phyloP scores from a whole-genome alignment of 306 rosid genomes.

The Ormosia emarginata region DNA sequence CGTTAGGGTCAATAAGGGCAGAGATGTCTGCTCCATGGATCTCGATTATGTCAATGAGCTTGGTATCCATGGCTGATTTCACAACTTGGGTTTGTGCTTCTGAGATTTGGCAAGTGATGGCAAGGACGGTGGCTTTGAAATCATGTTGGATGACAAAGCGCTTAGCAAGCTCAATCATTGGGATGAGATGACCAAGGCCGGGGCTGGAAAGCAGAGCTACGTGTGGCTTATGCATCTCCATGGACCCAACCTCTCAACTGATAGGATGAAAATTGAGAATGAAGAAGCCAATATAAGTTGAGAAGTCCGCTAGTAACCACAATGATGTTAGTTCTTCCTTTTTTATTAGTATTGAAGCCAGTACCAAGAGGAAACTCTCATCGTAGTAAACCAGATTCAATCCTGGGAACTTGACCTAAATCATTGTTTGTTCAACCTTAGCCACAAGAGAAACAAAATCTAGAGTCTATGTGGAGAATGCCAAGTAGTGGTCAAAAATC shows the following conservation, averaged over 20 bases:
- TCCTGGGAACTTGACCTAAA: too few species aligned
- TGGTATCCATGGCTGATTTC: background rate
- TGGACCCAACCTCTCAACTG: background rate
- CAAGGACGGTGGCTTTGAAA: slow-evolving; percentile 39
- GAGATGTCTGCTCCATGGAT: slow-evolving; percentile 28
- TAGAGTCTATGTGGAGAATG: too few species aligned
- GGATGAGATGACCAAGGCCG: slow-evolving; percentile 58
- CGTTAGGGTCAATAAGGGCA: background rate
- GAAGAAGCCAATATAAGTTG: background rate
- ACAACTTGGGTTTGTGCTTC: slow-evolving; percentile 22
- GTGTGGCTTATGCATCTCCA: slow-evolving; percentile 28
- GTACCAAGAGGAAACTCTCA: too few species aligned
- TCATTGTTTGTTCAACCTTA: too few species aligned
- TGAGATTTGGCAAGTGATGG: slow-evolving; percentile 30
- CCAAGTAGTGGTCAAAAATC: too few species aligned
- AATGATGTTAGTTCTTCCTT: too few species aligned
- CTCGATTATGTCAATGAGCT: slow-evolving; percentile 24
- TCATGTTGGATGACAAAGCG: slow-evolving; percentile 28
- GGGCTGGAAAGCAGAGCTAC: slow-evolving; percentile 46
- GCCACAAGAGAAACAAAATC: too few species aligned
- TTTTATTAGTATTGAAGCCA: too few species aligned
- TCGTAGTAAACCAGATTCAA: too few species aligned
- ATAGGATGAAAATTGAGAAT: background rate
- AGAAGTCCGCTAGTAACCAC: too few species aligned
- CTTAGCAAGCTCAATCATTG: slow-evolving; percentile 42